Percentiles rank a stretch among this genome's conserved stretches.
These are phyloP conservation scores for Gloeostereum incarnatum DNA, from an alignment of 768 basidiomycete species.

Conservation along the genomic window DNA sequence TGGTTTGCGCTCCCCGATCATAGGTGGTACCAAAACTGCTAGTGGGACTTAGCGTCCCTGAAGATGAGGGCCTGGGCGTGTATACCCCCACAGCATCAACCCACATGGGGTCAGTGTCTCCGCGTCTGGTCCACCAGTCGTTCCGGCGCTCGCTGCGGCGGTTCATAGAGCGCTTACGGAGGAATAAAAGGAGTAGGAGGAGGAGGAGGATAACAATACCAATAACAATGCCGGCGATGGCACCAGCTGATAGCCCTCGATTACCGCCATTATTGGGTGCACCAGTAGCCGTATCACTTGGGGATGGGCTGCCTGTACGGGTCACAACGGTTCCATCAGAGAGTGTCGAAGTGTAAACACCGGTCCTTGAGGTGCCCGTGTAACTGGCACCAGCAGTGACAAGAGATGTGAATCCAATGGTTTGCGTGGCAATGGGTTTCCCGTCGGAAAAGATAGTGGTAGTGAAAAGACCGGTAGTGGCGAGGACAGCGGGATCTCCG, in stretches of 20 bases:
- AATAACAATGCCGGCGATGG: slow-evolving; percentile 35
- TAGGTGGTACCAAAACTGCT: slow-evolving; percentile 63
- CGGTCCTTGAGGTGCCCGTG: no score
- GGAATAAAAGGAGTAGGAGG: slow-evolving; percentile 25
- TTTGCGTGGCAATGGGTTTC: background rate
- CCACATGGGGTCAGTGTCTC: slow-evolving; percentile 11
- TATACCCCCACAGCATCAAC: slow-evolving; percentile 4
- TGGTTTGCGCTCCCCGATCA: slow-evolving; percentile 29
- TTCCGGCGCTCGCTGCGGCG: slow-evolving; percentile 32
- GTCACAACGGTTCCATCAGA: slow-evolving; percentile 4
- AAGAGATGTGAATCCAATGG: background rate
- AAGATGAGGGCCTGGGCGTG: slow-evolving; percentile 10
- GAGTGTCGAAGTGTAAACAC: no score
- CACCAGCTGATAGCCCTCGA: slow-evolving; percentile 28
- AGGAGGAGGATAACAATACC: slow-evolving; percentile 21
- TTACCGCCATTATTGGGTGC: slow-evolving; percentile 2
- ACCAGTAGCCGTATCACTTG: background rate
- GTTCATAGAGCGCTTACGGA: slow-evolving; percentile 35
- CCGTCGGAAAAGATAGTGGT: slow-evolving; percentile 1
- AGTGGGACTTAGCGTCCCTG: slow-evolving; percentile 24
- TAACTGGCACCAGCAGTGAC: slow-evolving; percentile 3
- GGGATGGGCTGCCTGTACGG: background rate
- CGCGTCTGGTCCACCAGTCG: slow-evolving; percentile 32
- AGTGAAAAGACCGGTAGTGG: no score
- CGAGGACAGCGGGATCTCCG: no score